Base-by-base conservation (phyloP, 176 grass and related monocot genomes). In the Carex myosuroides region DNA sequence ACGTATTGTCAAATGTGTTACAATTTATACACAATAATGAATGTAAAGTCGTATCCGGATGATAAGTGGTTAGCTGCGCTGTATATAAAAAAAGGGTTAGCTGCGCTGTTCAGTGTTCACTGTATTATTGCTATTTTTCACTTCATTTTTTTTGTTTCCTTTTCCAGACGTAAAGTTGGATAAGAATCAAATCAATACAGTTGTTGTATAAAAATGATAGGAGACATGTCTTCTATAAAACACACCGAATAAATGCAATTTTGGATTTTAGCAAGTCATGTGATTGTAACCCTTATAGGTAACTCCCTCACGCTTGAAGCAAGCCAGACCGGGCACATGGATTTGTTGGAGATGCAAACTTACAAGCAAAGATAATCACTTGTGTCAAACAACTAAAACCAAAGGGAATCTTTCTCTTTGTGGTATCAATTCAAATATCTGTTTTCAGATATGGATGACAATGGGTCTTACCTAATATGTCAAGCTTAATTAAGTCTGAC, bases 321-420 rank as follows among this genome's bases (percentile, higher is more conserved):
- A 20, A 26, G 44, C 20, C 70, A 53, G 1, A 26, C 70, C 44
- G 11, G 10, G 21, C 33, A 70, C 67, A 17, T 42, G 67, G 67
- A 46, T 71, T 71, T 71, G 68, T 8, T 46, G 46, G 46, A 30
- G 21, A 75, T 75, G n/a, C 46, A 75, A 54, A 75, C 71, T 75
- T 53, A 75, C 46, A 75, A 75, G 46, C 46, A 75, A 24, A 75
- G 71, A 75, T 29, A 22, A 75, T 53, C 46, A 50, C 71, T 29
- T 7, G 14, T 75, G 12, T 53, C 71, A 54, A 54, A 75, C 71
- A 52, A 62, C 60, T 22, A 62, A 62, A 73, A 73, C n/a, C 44
- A 11, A 53, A 54, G 42, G 3, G 20, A 29, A 75, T 54, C 20
- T 75, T 75, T 75, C 12, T 29, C 46, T 52, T 75, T 53, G 16